phyloP scores from a whole-genome alignment of 2,329 filamentous ascomycete genomes.

The Apiospora pterosperma region DNA sequence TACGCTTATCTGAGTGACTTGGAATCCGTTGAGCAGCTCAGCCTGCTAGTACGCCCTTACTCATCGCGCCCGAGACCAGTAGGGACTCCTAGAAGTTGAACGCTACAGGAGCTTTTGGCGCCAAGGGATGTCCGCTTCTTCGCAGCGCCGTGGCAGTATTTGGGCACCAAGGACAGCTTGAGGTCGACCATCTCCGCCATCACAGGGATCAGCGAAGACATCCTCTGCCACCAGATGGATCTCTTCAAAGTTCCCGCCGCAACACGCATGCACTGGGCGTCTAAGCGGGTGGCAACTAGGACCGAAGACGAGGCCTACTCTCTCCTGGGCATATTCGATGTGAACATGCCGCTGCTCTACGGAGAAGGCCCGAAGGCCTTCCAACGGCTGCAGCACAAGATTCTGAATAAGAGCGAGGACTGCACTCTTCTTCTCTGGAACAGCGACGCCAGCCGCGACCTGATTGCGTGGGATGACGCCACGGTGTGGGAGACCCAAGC shows the following conservation, averaged over 20 bases:
- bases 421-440: background rate
- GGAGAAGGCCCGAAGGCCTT: slow-evolving; percentile 28
- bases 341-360: slow-evolving; percentile 29
- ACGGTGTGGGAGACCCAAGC: background rate
- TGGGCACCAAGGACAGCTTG: background rate
- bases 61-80: background rate
- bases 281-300: slow-evolving; percentile 18
- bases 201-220: background rate
- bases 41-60: background rate
- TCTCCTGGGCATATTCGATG: slow-evolving; percentile 26
- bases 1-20: background rate
- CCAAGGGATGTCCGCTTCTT: background rate
- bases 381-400: slow-evolving; percentile 22
- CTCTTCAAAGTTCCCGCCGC: background rate
- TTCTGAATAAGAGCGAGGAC: background rate
- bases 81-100: background rate
- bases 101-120: slow-evolving; percentile 3
- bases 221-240: background rate
- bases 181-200: background rate
- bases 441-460: background rate
- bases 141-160: background rate
- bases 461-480: background rate
- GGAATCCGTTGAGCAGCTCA: background rate
- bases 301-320: slow-evolving; percentile 28
- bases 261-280: slow-evolving; percentile 19